Evolutionary conservation across 2,329 filamentous ascomycete species (phyloP).

Genomic region (Aspergillus sojae): DNA sequence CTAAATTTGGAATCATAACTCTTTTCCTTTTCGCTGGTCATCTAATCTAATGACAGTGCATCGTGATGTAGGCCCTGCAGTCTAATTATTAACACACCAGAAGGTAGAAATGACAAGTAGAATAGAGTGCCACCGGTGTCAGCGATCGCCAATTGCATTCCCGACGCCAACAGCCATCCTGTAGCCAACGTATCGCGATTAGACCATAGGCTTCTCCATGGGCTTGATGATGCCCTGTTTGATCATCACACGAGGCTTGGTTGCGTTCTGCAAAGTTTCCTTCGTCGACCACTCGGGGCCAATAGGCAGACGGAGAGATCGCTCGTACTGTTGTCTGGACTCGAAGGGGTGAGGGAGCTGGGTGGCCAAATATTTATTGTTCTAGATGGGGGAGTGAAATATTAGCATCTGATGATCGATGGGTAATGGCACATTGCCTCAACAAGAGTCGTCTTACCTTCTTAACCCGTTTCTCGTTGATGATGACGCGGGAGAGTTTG

Average conservation of each 20-base stretch:
- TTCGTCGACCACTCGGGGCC: constrained; percentile 98
- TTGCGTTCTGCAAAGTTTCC: constrained; percentile 84
- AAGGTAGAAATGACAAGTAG: neutral
- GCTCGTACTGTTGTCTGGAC: constrained; percentile 84
- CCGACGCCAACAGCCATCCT: constrained; percentile 12
- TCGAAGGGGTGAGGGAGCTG: constrained; percentile 89
- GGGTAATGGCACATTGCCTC: neutral
- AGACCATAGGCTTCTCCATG: constrained; percentile 74
- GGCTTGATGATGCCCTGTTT: constrained; percentile 90
- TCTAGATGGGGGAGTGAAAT: constrained; percentile 51
- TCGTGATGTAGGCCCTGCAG: neutral
- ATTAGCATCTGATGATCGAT: constrained; percentile 10
- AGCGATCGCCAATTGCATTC: neutral
- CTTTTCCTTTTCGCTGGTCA: neutral
- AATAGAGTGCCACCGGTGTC: neutral
- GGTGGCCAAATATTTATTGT: constrained; percentile 82
- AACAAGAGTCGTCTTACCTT: constrained; percentile 63
- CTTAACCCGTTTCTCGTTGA: constrained; percentile 86
- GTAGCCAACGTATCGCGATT: constrained; percentile 18
- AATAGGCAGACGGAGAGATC: constrained; percentile 80
- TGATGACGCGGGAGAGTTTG: constrained; percentile 81
- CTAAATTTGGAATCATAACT: neutral
- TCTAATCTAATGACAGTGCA: neutral
- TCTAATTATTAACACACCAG: neutral
- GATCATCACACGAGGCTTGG: constrained; percentile 84